Percentiles rank a stretch among this genome's conserved stretches.
Conservation (phyloP, 2,329 filamentous ascomycete genomes). For the Phialophora expanda region DNA sequence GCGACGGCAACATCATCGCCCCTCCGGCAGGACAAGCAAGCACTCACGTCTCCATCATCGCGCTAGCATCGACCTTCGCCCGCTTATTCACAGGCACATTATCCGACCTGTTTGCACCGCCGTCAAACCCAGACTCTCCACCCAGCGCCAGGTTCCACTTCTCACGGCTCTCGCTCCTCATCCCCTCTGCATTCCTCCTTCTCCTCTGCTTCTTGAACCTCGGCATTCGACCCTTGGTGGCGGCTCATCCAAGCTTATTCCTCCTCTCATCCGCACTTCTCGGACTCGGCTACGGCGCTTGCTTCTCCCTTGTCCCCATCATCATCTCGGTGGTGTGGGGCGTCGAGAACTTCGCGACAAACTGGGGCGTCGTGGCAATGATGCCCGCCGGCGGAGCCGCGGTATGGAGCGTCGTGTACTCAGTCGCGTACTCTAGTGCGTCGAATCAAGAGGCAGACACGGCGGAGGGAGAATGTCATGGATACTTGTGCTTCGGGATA, state of each 20-base stretch:
- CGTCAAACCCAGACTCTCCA: slow-evolving; percentile 46
- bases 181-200: slow-evolving; percentile 74
- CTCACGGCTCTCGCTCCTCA: slow-evolving; percentile 79
- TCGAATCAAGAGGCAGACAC: slow-evolving; percentile 29
- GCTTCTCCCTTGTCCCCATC: slow-evolving; percentile 87
- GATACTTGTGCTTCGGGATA: slow-evolving; percentile 81
- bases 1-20: slow-evolving; percentile 41
- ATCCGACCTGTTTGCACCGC: slow-evolving; percentile 80
- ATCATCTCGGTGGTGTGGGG: slow-evolving; percentile 98
- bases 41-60: slow-evolving; percentile 92
- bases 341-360: slow-evolving; percentile 97
- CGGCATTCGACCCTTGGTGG: slow-evolving; percentile 74
- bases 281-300: slow-evolving; percentile 88
- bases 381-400: slow-evolving; percentile 86
- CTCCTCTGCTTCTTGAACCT: slow-evolving; percentile 78
- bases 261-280: slow-evolving; percentile 84
- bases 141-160: slow-evolving; percentile 50
- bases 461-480: slow-evolving; percentile 72
- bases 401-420: slow-evolving; percentile 90
- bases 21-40: slow-evolving; percentile 66
- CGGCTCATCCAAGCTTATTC: slow-evolving; percentile 78
- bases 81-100: slow-evolving; percentile 87
- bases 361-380: slow-evolving; percentile 95
- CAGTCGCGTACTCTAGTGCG: slow-evolving; percentile 51
- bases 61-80: slow-evolving; percentile 85